Conservation (phyloP, 2,329 filamentous ascomycete species). For the Ilyonectria destructans region DNA sequence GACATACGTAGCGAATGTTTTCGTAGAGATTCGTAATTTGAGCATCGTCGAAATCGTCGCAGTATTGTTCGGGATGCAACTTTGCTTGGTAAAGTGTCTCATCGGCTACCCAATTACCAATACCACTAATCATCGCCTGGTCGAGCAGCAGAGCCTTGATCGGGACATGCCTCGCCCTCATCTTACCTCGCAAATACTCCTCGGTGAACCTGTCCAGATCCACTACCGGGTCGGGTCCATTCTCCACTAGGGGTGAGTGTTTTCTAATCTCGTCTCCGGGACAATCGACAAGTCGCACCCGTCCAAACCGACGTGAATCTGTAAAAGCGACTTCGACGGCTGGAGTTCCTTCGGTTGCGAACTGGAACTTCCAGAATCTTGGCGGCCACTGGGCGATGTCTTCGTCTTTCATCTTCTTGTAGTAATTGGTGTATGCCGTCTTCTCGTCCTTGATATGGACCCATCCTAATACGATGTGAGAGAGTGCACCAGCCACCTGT, state of each 20-base stretch:
- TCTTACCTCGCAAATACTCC: slow-evolving; percentile 80
- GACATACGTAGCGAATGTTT: slow-evolving; percentile 84
- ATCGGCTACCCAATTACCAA: slow-evolving; percentile 98
- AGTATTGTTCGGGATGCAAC: slow-evolving; percentile 94
- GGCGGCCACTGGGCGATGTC: slow-evolving; percentile 85
- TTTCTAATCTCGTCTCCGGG: slow-evolving; percentile 83
- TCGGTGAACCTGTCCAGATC: slow-evolving; percentile 85
- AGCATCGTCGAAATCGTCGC: slow-evolving; percentile 81
- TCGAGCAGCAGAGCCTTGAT: slow-evolving; percentile 92
- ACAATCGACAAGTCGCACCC: slow-evolving; percentile 88
- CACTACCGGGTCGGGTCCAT: slow-evolving; percentile 92
- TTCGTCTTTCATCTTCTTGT: slow-evolving; percentile 78
- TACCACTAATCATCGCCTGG: slow-evolving; percentile 89
- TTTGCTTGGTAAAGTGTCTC: slow-evolving; percentile 92
- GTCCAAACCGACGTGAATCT: slow-evolving; percentile 84
- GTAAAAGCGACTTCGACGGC: slow-evolving; percentile 82
- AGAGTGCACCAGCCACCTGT: not conserved
- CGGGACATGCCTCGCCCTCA: slow-evolving; percentile 85
- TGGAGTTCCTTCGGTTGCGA: slow-evolving; percentile 74
- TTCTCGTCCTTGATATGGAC: slow-evolving; percentile 87
- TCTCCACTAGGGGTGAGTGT: slow-evolving; percentile 86
- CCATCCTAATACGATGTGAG: slow-evolving; percentile 72
- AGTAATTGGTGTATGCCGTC: slow-evolving; percentile 86
- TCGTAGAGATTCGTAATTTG: slow-evolving; percentile 82
- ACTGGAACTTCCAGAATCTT: slow-evolving; percentile 88